A percentile compares a stretch with the other conserved stretches of the same genome.
Conservation (phyloP, 805 yeast species). For the Yamadazyma paraphyllophila region DNA sequence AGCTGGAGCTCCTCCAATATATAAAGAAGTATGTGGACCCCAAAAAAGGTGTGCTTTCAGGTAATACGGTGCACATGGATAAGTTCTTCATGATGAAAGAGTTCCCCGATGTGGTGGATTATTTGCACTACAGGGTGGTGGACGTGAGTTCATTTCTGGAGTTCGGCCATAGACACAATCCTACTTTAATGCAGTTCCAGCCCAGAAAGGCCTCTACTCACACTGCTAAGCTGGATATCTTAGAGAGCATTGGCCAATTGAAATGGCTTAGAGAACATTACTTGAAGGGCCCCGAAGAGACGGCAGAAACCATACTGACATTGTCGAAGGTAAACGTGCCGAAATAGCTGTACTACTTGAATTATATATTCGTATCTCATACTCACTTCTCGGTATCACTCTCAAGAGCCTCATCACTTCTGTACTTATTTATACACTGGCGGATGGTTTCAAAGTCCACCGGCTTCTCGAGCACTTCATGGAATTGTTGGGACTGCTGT, state of each 20-base stretch:
- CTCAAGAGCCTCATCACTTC: constrained; percentile 26
- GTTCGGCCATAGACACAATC: constrained; percentile 74
- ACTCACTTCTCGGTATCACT: constrained; percentile 21
- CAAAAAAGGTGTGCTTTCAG: constrained; percentile 73
- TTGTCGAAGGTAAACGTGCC: too few species aligned
- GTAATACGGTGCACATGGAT: constrained; percentile 92
- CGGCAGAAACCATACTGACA: not conserved
- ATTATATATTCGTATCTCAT: constrained; percentile 3
- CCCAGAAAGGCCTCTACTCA: constrained; percentile 73
- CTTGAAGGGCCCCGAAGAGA: constrained; percentile 33
- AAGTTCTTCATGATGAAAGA: constrained; percentile 78
- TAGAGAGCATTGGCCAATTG: constrained; percentile 84
- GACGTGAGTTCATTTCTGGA: constrained; percentile 91
- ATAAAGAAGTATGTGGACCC: constrained; percentile 51
- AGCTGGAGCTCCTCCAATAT: constrained; percentile 61
- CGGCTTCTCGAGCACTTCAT: constrained; percentile 76
- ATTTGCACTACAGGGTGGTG: constrained; percentile 69
- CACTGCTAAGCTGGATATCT: constrained; percentile 85
- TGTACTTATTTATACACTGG: constrained; percentile 19
- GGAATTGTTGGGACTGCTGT: constrained; percentile 50
- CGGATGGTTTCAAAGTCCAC: constrained; percentile 24
- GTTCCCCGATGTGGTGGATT: constrained; percentile 70
- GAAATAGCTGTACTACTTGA: not conserved
- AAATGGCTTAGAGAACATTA: constrained; percentile 73
- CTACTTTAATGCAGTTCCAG: constrained; percentile 48